Evolutionary conservation across 2,329 filamentous ascomycete species (phyloP), one percentile per base, ranked within the genome.

Genomic region (Gnomoniopsis sp.): DNA sequence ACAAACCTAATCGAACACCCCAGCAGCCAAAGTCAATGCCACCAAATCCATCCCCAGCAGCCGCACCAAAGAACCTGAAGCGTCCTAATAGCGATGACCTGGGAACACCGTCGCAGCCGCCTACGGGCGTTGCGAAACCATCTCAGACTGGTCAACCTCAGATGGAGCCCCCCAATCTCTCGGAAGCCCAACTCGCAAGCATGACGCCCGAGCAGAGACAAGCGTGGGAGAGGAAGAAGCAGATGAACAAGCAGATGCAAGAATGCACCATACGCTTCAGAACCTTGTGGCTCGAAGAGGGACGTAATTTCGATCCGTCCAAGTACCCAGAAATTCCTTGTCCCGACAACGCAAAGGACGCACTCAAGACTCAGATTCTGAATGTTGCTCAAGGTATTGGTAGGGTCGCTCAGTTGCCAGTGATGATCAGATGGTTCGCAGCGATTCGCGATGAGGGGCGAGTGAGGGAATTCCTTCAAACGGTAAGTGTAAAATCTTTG

Each of bases 401-500:
- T 3, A 49, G 43, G 34, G 22, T 43, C 15, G 41, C 46, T 2
- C 19, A 49, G 11, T 75, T 75, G 19, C 76, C 74, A 57, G 70
- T 72, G 1, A 66, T 84, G 3, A 71, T 69, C 30, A 76, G 70
- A 22, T 84, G 80, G 80, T 84, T 80, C 61, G 65, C 68, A 3
- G 65, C 77, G 21, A 79, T 78, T 1, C 73, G 71, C 17, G 80
- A 85, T 58, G 81, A 85, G 55, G 66, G 64, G 12, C 76, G 80
- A 41, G 78, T 79, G 4, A 77, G 72, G 63, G 74, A 77, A 70
- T 84, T 82, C 62, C 82, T 84, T 71, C 76, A 75, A 65, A 75
- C 74, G 62, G 81, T 84, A 72, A 74, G 80, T 75, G 12, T 43
- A 30, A 41, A 3, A 26, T 36, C 17, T 51, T 15, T 1, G 23